Conservation (phyloP, 2,329 filamentous ascomycete species). For the Sporothrix humicola region DNA sequence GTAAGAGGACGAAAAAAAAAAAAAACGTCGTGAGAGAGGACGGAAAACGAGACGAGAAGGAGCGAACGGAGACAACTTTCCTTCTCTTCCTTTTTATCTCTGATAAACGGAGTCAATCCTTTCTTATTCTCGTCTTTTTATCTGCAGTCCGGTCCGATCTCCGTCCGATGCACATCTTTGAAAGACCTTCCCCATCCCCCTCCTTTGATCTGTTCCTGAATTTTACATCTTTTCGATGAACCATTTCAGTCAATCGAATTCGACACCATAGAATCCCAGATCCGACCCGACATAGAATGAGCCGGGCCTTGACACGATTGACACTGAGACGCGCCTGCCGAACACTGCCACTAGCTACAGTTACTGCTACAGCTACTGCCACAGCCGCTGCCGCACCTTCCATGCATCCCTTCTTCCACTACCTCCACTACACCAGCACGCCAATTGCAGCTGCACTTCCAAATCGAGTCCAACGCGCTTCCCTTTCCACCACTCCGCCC, state of each 20-base stretch:
- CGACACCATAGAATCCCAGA: background rate
- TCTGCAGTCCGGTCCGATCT: background rate
- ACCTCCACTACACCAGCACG: background rate
- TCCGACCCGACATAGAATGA: slow-evolving; percentile 8
- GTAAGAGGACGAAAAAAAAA: too few species aligned
- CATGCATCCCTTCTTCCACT: background rate
- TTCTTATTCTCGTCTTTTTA: background rate
- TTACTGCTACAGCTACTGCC: too few species aligned
- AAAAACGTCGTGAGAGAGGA: background rate
- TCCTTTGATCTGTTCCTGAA: background rate
- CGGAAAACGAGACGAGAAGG: background rate
- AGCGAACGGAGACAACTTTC: background rate
- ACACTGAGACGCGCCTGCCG: background rate
- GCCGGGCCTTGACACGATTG: background rate
- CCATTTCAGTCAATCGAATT: background rate
- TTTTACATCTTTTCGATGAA: background rate
- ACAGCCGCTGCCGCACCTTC: background rate
- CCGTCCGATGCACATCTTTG: background rate
- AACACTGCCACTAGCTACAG: too few species aligned
- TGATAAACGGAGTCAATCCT: background rate
- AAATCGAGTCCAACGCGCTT: background rate
- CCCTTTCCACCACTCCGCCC: background rate
- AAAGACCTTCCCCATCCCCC: background rate
- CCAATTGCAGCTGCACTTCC: background rate
- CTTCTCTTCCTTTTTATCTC: too few species aligned